Evolutionary conservation across 2,329 filamentous ascomycete genomes (phyloP).

Genomic region (Neofusicoccum umdonicola): DNA sequence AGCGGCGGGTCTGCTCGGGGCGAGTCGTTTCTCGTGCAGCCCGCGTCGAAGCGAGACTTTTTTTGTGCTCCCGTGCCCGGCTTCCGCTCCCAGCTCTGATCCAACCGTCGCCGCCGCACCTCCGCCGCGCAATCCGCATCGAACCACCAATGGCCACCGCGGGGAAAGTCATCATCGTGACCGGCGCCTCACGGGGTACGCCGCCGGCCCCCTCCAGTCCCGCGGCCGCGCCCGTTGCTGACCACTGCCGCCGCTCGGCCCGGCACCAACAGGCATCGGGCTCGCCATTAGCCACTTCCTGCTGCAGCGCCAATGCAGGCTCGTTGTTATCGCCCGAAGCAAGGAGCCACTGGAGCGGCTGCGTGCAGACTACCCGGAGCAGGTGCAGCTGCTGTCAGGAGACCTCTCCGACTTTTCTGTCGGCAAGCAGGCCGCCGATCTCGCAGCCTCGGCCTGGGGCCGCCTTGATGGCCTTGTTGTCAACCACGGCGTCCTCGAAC

Average conservation of each 20-base stretch:
- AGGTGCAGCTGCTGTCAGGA: constrained; percentile 57
- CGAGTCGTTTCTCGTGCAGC: background rate
- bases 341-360: constrained; percentile 52
- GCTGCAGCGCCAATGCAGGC: constrained; percentile 53
- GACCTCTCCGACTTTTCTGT: constrained; percentile 56
- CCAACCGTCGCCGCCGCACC: constrained; percentile 39
- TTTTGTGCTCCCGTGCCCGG: background rate
- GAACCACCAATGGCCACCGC: constrained; percentile 55
- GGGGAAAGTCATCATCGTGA: constrained; percentile 56
- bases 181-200: constrained; percentile 62
- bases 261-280: constrained; percentile 53
- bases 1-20: constrained; percentile 4
- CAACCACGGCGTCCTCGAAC: constrained; percentile 82
- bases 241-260: background rate
- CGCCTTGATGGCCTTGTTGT: constrained; percentile 77
- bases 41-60: background rate
- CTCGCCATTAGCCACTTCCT: constrained; percentile 60
- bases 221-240: background rate
- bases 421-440: constrained; percentile 60
- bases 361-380: constrained; percentile 47
- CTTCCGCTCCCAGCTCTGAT: constrained; percentile 43
- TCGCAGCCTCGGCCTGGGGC: constrained; percentile 67
- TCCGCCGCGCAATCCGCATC: constrained; percentile 34
- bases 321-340: constrained; percentile 59
- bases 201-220: background rate